These are phyloP conservation scores for Colletotrichum tabaci DNA, from an alignment of 2,329 filamentous ascomycete genomes.

Conservation along the genomic window DNA sequence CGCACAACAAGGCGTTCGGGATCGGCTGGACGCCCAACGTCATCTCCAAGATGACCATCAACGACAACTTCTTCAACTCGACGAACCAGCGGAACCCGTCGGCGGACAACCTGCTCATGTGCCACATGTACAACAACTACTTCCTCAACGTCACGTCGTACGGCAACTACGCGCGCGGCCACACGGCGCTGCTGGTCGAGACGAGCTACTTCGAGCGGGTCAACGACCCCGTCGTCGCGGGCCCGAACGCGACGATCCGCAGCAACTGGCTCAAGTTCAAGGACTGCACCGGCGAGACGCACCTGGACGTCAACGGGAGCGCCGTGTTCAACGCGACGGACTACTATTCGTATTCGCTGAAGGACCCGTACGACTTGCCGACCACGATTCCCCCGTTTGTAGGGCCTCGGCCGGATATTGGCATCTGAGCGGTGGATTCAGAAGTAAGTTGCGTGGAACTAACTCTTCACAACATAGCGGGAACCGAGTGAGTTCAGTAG, in stretches of 20 bases:
- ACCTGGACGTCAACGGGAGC: conserved; percentile 20
- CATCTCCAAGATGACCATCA: conserved; percentile 69
- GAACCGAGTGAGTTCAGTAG: too few species aligned
- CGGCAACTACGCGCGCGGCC: conserved; percentile 68
- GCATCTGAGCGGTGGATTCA: conserved; percentile 7
- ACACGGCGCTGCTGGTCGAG: conserved; percentile 68
- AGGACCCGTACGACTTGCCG: conserved; percentile 15
- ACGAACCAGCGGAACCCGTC: conserved; percentile 69
- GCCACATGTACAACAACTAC: conserved; percentile 70
- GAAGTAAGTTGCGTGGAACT: too few species aligned
- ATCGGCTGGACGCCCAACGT: conserved; percentile 69
- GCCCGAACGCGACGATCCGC: conserved; percentile 22
- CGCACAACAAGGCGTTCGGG: conserved; percentile 66
- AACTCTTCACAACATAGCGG: too few species aligned
- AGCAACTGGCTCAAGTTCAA: conserved; percentile 24
- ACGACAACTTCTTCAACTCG: conserved; percentile 71
- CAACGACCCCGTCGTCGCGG: conserved; percentile 53
- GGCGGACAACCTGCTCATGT: conserved; percentile 65
- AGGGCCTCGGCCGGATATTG: conserved; percentile 1
- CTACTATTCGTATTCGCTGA: conserved; percentile 5
- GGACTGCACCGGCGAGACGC: conserved; percentile 20
- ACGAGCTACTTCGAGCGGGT: conserved; percentile 63
- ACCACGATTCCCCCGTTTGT: not conserved
- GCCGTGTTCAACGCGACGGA: conserved; percentile 14
- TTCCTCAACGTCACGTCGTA: conserved; percentile 60